Percentiles rank a stretch among this genome's conserved stretches.
Conservation (phyloP, 179 eudicot genomes). For the Corrigiola litoralis region DNA sequence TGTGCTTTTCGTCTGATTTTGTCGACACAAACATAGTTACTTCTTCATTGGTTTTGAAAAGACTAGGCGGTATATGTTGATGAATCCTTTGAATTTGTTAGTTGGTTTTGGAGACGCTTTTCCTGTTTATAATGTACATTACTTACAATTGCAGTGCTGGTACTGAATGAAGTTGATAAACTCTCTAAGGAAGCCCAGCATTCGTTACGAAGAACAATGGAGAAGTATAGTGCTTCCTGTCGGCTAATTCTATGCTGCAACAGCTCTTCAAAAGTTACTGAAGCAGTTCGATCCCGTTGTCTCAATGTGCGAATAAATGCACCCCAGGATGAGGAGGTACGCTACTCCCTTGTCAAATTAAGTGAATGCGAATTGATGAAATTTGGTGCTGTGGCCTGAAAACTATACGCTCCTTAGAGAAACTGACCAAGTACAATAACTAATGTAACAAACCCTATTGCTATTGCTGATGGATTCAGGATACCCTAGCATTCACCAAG, state of each 20-base stretch:
- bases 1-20: neutral
- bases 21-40: no score
- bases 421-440: no score
- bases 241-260: constrained; percentile 88
- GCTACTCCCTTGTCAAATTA: neutral
- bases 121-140: neutral
- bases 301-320: constrained; percentile 77
- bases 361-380: neutral
- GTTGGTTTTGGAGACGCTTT: neutral
- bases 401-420: no score
- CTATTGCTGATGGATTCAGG: neutral
- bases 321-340: constrained; percentile 77
- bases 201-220: constrained; percentile 92
- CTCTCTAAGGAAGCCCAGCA: constrained; percentile 99
- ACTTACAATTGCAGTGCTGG: constrained; percentile 47
- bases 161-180: constrained; percentile 94
- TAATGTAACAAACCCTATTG: neutral
- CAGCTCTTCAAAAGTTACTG: constrained; percentile 92
- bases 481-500: neutral
- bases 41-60: neutral
- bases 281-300: constrained; percentile 96
- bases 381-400: no score
- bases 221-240: constrained; percentile 93
- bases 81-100: neutral
- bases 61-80: neutral